These are phyloP conservation scores for Misopates orontium DNA, from an alignment of 257 asterid species.

Conservation along the genomic window DNA sequence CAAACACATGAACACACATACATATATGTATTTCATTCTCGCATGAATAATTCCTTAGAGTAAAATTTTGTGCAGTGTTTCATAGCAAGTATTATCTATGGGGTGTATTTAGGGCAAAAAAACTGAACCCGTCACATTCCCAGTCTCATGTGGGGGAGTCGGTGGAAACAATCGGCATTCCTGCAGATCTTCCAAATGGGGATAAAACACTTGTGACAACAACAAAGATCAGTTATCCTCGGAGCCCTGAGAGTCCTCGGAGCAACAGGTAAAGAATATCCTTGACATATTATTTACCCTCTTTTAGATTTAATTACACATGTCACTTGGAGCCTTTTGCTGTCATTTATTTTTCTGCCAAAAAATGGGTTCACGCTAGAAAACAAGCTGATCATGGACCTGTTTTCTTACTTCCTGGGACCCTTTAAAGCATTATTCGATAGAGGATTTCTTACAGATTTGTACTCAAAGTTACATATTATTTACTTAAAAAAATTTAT, in stretches of 20 bases:
- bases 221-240: conserved; percentile 15
- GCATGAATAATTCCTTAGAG: conserved; percentile 12
- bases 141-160: background rate
- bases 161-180: background rate
- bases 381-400: too few relatives aligned
- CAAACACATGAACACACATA: background rate
- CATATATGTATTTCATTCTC: conserved; percentile 3
- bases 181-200: background rate
- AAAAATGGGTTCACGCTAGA: too few relatives aligned
- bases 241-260: conserved; percentile 30
- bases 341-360: too few relatives aligned
- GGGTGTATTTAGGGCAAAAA: conserved; percentile 75
- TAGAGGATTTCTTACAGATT: too few relatives aligned
- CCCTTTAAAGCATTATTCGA: too few relatives aligned
- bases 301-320: background rate
- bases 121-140: conserved; percentile 4
- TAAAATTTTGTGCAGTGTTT: conserved; percentile 50
- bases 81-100: conserved; percentile 61
- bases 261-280: conserved; percentile 29
- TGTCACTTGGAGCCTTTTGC: background rate
- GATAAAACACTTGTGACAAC: background rate
- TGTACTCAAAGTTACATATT: too few relatives aligned
- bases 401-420: too few relatives aligned
- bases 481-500: too few relatives aligned
- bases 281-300: too few relatives aligned